These are phyloP conservation scores for Aspergillus hancockii DNA, from an alignment of 495 filamentous ascomycete genomes.

Conservation along the genomic window DNA sequence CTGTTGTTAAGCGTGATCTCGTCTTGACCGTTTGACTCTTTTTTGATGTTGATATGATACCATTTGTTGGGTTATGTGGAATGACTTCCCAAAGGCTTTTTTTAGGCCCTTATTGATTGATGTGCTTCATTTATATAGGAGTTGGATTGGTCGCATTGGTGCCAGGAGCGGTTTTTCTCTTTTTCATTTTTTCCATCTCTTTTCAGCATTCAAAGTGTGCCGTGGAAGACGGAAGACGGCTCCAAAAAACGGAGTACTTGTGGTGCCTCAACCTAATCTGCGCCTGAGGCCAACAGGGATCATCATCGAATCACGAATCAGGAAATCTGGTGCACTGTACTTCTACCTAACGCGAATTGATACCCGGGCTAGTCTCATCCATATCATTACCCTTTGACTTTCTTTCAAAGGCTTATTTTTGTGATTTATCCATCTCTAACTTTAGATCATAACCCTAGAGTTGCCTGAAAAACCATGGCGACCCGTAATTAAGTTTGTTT, in stretches of 20 bases:
- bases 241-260: neutral
- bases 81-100: constrained; percentile 20
- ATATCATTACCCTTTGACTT: constrained; percentile 4
- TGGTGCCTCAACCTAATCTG: neutral
- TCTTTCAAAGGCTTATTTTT: neutral
- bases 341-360: constrained; percentile 23
- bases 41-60: constrained; percentile 34
- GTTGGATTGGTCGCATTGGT: constrained; percentile 10
- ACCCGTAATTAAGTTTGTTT: too few species aligned
- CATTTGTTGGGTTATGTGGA: constrained; percentile 31
- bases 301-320: constrained; percentile 9
- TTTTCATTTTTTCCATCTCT: neutral
- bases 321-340: constrained; percentile 17
- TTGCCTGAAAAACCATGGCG: too few species aligned
- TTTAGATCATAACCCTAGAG: neutral
- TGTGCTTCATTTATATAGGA: constrained; percentile 13
- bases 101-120: constrained; percentile 6
- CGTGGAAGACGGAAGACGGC: neutral
- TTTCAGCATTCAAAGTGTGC: neutral
- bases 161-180: constrained; percentile 10
- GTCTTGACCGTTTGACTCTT: constrained; percentile 11
- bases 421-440: neutral
- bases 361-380: constrained; percentile 21
- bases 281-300: constrained; percentile 4
- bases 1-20: constrained; percentile 19